Base-by-base conservation (phyloP, 225 moss, liverwort and hornwort species). In the Straminergon stramineum region DNA sequence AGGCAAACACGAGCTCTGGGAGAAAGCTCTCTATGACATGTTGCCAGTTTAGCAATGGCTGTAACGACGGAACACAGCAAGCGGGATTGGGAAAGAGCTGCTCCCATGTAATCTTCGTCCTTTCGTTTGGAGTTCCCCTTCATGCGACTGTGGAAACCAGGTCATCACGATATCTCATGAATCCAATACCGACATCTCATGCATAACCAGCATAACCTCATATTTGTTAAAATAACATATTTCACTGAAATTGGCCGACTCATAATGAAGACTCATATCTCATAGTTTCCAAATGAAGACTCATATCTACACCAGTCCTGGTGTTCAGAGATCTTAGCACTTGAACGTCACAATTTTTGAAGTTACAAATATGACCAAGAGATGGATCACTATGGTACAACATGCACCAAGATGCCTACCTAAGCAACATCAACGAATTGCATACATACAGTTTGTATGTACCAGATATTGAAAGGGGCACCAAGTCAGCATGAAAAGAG, bases 1-100 rank as follows among this genome's bases (percentile, higher is more conserved):
- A 99, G 94, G 89, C 97, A 97, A 55, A 99, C 98, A 78, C 95
- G 97, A 89, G 98, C 98, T 91, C 98, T 94, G 15, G 98, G 96
- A 89, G 95, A 95, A 81, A 99, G 90, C 89, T 99, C 98, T 85
- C 96, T 90, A 75, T 99, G 97, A 69, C 94, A 95, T 48, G 98
- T 96, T 86, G 97, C 96, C 85, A 99, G 92, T 90, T 99, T 99
- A 28, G 98, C 96, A 84, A 99, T 99, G 60, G 98, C 97, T 64
- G 97, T 97, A 22, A 99, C 96, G 26, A 99, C 97, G 84, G 96
- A 95, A 86, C 99, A 99, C 55, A 99, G 92, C 84, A 99, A 91
- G 63, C 99, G 95, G 63, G 99, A 96, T 84, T 99, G 99, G 78
- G 96, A 96, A 67, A 95, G 94, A 85, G 92, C 96, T 83, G 94